Base-by-base conservation (phyloP, 768 basidiomycete species). In the Boletellus sp. region DNA sequence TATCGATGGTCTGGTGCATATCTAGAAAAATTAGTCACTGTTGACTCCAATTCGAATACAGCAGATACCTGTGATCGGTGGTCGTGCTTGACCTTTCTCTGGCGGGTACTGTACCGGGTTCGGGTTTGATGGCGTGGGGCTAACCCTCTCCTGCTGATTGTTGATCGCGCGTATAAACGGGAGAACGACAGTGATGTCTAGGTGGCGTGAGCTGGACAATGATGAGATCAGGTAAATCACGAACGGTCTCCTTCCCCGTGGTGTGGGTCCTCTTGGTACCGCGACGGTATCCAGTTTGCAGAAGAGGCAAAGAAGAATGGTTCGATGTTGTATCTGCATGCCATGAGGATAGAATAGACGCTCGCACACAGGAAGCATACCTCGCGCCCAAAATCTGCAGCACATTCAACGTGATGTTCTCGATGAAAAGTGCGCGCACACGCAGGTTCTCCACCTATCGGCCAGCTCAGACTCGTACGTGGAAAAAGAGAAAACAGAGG, bases 261-360 rank as follows among this genome's bases (percentile, higher is more conserved):
- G 1, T 51, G 50, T 12, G 60, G 52, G 26, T 67, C 53, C 48
- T 75, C 74, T 51, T 74, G 72, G 45, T 72, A 76, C 26, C 73
- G 70, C 0, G 72, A 70, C 2, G 74, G 73, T 40, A 74, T 74
- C 65, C 71, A 69, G 48, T 73, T 72, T 16, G 72, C 48, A 0
- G 74, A 74, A 0, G 72, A 74, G 13, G 73, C 69, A 46, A 73
- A 75, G 58, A 73, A 76, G 54, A 75, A 74, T 0, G 74, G 73
- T 48, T 75, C 73, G 23, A 75, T 66, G 45, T 70, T 57, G 42
- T 70, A 75, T 37, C 75, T 76, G 36, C 6, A 24, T 13, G 11
- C 31, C 33, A 47, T 50, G 35, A 64, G 44, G n/a, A 44, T 3
- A 2, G 11, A 13, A 44, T 19, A 39, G 3, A 41, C 17, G 19